Evolutionary conservation across 371 early-diverging fungal species (phyloP).

Genomic region (Syncephalastrum racemosum): DNA sequence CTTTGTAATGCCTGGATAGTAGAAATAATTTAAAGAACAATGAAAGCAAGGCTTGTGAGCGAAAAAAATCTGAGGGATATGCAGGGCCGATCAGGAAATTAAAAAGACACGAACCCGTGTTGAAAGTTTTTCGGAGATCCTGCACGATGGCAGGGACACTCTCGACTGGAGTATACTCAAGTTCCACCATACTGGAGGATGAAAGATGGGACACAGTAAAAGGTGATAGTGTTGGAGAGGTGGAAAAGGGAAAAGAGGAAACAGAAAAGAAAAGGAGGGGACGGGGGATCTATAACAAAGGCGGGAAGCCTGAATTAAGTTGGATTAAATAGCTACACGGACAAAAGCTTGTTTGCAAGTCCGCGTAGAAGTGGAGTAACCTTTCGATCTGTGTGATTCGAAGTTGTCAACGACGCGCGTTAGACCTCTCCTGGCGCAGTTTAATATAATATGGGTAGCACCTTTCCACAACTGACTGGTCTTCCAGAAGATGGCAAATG

Average conservation of each 20-base stretch:
- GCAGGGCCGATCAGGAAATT: neutral
- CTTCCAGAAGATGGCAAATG: no score
- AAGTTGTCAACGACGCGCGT: no score
- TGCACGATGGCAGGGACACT: constrained; percentile 40
- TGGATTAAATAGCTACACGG: constrained; percentile 7
- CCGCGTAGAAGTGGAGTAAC: no score
- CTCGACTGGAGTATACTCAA: constrained; percentile 29
- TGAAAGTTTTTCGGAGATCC: constrained; percentile 50
- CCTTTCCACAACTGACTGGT: no score
- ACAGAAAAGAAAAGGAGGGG: constrained; percentile 10
- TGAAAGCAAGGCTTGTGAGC: neutral
- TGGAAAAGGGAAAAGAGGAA: constrained; percentile 7
- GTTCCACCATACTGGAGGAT: constrained; percentile 15
- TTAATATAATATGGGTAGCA: no score
- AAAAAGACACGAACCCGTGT: constrained; percentile 30
- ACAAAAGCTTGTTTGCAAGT: neutral
- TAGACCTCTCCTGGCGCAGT: no score
- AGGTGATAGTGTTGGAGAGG: neutral
- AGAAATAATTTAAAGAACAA: neutral
- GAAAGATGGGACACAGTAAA: constrained; percentile 5
- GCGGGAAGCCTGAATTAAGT: neutral
- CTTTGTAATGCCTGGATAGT: constrained; percentile 49
- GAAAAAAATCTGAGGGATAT: neutral
- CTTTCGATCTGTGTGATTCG: no score
- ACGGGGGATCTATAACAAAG: constrained; percentile 4